Percentiles rank a stretch among this genome's conserved stretches.
phyloP scores from a whole-genome alignment of 1,284 basidiomycete genomes.

The Sporisorium reilianum region DNA sequence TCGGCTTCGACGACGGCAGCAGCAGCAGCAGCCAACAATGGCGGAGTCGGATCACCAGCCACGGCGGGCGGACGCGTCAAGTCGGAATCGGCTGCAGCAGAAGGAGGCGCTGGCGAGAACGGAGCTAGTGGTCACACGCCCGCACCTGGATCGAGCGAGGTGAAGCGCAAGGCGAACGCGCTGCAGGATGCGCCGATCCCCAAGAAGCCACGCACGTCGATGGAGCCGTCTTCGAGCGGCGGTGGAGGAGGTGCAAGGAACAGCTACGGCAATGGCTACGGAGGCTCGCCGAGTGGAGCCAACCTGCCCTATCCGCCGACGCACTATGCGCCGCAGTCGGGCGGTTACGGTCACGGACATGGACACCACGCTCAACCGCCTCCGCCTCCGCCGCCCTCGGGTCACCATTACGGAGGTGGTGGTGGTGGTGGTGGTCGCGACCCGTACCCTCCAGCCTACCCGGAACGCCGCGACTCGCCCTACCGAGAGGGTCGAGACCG shows the following conservation, averaged over 20 bases:
- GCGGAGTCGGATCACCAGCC: slow-evolving; percentile 24
- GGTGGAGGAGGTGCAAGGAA: slow-evolving; percentile 11
- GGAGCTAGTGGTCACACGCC: slow-evolving; percentile 16
- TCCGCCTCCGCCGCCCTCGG: slow-evolving; percentile 22
- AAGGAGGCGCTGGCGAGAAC: slow-evolving; percentile 23
- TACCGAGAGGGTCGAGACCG: slow-evolving; percentile 49
- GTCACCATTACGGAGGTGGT: slow-evolving; percentile 24
- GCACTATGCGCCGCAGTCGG: slow-evolving; percentile 32
- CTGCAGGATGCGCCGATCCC: slow-evolving; percentile 52
- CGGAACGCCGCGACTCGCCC: slow-evolving; percentile 39
- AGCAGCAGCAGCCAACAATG: slow-evolving; percentile 8
- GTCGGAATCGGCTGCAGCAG: slow-evolving; percentile 22
- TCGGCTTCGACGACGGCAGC: slow-evolving; percentile 4
- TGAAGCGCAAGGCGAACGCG: slow-evolving; percentile 46
- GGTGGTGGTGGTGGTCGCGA: too few relatives aligned
- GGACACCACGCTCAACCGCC: slow-evolving; percentile 16
- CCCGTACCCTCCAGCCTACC: slow-evolving; percentile 26
- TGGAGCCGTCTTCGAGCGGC: slow-evolving; percentile 33
- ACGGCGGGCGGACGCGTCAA: slow-evolving; percentile 18
- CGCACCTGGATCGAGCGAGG: slow-evolving; percentile 13
- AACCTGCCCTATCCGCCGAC: slow-evolving; percentile 24
- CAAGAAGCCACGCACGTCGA: slow-evolving; percentile 54
- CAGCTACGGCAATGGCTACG: slow-evolving; percentile 41
- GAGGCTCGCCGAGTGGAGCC: slow-evolving; percentile 22
- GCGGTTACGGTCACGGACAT: slow-evolving; percentile 23